A percentile compares a stretch with the other conserved stretches of the same genome.
Evolutionary conservation across 1,139 yeast genomes (phyloP).

Genomic region (Ogataea hybrid): DNA sequence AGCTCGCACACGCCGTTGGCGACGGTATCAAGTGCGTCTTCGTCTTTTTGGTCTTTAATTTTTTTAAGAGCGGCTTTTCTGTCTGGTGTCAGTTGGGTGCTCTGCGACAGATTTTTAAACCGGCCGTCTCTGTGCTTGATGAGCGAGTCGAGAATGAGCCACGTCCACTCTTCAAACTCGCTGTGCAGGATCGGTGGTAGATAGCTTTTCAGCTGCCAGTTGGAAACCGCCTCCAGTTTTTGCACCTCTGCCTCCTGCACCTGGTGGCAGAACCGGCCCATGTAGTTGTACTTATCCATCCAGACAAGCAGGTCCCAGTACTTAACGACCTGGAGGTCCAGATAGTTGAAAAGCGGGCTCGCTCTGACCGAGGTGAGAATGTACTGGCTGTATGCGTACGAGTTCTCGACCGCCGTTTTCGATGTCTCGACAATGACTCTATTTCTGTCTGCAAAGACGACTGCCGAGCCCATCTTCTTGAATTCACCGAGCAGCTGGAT

Average conservation of each 20-base stretch:
- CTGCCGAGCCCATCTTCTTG: constrained; percentile 69
- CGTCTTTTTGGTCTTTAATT: constrained; percentile 41
- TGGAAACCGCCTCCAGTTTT: constrained; percentile 55
- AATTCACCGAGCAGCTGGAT: constrained; percentile 82
- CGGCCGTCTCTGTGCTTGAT: constrained; percentile 53
- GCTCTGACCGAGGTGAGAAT: constrained; percentile 75
- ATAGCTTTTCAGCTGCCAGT: constrained; percentile 80
- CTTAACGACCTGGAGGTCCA: constrained; percentile 70
- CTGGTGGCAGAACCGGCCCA: constrained; percentile 74
- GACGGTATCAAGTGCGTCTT: constrained; percentile 19
- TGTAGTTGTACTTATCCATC: constrained; percentile 91
- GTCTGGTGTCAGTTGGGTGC: constrained; percentile 48
- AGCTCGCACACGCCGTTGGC: constrained; percentile 43
- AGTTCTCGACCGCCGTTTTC: constrained; percentile 78
- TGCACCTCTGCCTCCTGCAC: constrained; percentile 57
- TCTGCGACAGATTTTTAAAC: constrained; percentile 28
- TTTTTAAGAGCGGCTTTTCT: constrained; percentile 63
- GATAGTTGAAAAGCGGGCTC: constrained; percentile 76
- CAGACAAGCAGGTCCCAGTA: constrained; percentile 92
- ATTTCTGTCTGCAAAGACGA: constrained; percentile 80
- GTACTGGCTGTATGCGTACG: constrained; percentile 92
- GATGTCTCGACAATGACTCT: constrained; percentile 71
- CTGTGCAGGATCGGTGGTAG: constrained; percentile 72
- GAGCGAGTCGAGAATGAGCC: constrained; percentile 71
- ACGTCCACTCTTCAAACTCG: constrained; percentile 87